Conservation (phyloP, 306 rosid genomes). For the Glycyrrhiza uralensis region DNA sequence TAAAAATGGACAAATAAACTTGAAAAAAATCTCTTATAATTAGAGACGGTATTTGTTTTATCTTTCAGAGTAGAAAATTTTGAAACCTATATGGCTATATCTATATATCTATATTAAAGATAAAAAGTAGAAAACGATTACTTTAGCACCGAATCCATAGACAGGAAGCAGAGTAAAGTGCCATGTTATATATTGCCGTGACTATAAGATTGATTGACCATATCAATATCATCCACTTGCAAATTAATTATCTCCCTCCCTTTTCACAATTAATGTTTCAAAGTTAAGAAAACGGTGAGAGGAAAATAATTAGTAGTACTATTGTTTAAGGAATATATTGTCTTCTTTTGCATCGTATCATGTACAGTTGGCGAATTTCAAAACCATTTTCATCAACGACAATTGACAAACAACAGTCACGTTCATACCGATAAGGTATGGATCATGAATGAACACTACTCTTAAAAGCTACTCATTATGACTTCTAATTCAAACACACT, state of each 20-base stretch:
- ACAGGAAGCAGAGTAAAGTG: background rate
- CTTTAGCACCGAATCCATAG: constrained; percentile 30
- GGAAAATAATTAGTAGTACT: too few species aligned
- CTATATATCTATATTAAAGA: background rate
- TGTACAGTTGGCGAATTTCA: background rate
- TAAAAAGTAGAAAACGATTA: too few species aligned
- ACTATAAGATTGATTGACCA: constrained; percentile 22
- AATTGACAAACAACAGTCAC: constrained; percentile 35
- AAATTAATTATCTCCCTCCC: background rate
- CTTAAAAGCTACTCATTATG: constrained; percentile 4
- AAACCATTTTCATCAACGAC: background rate
- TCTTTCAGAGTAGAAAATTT: background rate
- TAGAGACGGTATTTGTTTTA: too few species aligned
- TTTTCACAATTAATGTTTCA: background rate
- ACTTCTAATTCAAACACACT: constrained; percentile 17
- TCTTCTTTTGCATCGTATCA: constrained; percentile 16
- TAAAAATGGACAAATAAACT: too few species aligned
- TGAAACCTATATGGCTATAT: background rate
- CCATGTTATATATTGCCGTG: too few species aligned
- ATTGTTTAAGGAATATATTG: constrained; percentile 26
- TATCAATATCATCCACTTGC: constrained; percentile 20
- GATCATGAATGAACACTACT: background rate
- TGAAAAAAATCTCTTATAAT: too few species aligned
- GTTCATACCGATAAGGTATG: constrained; percentile 18
- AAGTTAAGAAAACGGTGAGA: background rate